Percentiles rank a stretch among this genome's conserved stretches.
Evolutionary conservation across 306 rosid genomes (phyloP).

Genomic region (Cucurbita moschata): DNA sequence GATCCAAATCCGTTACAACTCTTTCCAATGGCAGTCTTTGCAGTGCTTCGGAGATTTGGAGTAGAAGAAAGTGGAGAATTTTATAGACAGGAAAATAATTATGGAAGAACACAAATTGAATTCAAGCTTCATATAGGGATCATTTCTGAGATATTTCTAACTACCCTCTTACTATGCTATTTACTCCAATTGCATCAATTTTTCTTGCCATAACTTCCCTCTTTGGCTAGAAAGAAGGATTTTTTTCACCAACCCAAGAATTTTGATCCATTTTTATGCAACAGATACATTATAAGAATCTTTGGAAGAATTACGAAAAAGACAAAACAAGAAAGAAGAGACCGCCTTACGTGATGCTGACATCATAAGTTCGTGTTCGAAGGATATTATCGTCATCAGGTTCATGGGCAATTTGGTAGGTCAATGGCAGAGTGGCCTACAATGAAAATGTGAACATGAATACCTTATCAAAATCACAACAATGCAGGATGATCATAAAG

Average conservation of each 20-base stretch:
- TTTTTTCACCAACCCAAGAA: neutral
- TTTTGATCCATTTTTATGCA: neutral
- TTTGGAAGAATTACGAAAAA: neutral
- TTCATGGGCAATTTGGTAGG: constrained; percentile 70
- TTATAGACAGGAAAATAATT: neutral
- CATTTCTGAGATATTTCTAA: neutral
- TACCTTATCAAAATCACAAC: neutral
- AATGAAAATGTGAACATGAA: neutral
- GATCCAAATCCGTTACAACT: neutral
- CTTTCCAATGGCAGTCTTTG: neutral
- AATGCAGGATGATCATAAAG: neutral
- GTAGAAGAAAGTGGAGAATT: neutral
- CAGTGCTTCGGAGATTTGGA: neutral
- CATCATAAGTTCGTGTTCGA: constrained; percentile 81
- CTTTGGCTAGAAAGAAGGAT: neutral
- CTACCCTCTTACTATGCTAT: neutral
- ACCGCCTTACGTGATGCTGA: constrained; percentile 75
- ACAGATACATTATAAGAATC: neutral
- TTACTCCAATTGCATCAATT: neutral
- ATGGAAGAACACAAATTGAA: neutral
- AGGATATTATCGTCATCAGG: constrained; percentile 88
- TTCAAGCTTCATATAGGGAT: neutral
- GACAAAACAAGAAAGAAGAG: neutral
- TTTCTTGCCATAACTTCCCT: neutral
- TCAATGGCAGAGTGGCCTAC: constrained; percentile 49